Conservation (phyloP, 164 flowering plant genomes). For the Stephania japonica region DNA sequence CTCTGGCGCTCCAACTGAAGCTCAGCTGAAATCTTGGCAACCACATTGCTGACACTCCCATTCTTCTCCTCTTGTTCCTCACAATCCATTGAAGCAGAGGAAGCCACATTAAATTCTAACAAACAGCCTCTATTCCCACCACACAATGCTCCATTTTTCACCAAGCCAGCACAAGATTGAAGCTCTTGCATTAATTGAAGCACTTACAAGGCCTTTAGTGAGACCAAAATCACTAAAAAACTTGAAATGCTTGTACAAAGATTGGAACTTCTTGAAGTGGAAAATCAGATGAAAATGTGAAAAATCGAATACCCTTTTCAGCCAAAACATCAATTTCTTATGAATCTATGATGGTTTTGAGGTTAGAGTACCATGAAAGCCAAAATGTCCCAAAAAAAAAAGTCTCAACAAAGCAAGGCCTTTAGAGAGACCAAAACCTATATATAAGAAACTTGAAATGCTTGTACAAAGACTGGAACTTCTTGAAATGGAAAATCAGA, state of each 20-base stretch:
- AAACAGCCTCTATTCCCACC: conserved; percentile 17
- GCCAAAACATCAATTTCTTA: neutral
- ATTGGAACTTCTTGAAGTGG: neutral
- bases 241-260: neutral
- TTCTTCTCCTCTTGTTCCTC: conserved; percentile 23
- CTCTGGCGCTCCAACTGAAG: conserved; percentile 40
- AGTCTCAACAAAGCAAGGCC: no score
- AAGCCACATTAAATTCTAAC: conserved; percentile 2
- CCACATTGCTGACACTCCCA: conserved; percentile 5
- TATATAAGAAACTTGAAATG: neutral
- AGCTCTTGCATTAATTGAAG: conserved; percentile 37
- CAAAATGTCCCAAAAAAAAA: neutral
- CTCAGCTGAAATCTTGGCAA: conserved; percentile 42
- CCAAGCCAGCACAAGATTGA: conserved; percentile 31
- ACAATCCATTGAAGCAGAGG: conserved; percentile 10
- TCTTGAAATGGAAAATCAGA: conserved; percentile 2
- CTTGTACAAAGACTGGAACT: neutral
- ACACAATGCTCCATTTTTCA: conserved; percentile 33
- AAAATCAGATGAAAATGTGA: neutral
- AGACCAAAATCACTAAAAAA: conserved; percentile 2
- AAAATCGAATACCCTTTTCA: conserved; percentile 11
- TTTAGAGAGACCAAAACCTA: conserved; percentile 7
- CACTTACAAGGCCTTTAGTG: neutral
- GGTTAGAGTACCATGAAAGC: neutral
- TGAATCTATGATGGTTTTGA: neutral